phyloP scores from a whole-genome alignment of 2,329 filamentous ascomycete species.

The Colletotrichum aenigma region DNA sequence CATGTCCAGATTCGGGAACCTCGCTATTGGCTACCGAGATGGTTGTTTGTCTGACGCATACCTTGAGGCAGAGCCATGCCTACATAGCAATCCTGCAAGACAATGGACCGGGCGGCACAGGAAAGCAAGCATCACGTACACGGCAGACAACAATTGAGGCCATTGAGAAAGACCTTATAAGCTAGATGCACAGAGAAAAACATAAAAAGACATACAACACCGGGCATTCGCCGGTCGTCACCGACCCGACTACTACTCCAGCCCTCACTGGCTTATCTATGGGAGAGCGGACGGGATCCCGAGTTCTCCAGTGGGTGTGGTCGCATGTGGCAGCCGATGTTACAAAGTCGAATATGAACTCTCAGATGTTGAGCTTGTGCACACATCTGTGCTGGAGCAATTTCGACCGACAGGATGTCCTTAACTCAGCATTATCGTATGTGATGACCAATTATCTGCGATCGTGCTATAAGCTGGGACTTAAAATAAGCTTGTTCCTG shows the following conservation, averaged over 20 bases:
- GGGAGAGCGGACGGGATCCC: background rate
- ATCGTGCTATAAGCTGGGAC: background rate
- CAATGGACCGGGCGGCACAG: background rate
- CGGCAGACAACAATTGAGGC: background rate
- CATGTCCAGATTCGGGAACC: background rate
- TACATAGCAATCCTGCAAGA: background rate
- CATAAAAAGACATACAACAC: background rate
- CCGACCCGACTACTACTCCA: too few relatives aligned
- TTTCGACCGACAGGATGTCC: background rate
- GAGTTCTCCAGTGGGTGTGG: background rate
- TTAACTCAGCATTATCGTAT: background rate
- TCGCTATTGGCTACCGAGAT: background rate
- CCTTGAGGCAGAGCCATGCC: background rate
- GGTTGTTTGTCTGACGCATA: background rate
- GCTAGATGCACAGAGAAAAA: background rate
- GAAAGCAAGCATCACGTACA: background rate
- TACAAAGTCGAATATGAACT: background rate
- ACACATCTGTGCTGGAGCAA: background rate
- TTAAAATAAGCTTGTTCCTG: background rate
- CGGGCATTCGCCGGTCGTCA: background rate
- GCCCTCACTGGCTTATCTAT: background rate
- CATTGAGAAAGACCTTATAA: background rate
- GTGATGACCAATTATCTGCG: background rate
- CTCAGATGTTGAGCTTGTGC: background rate
- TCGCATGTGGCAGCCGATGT: rapidly evolving